Evolutionary conservation across 345 rosid species (phyloP), one percentile per base, ranked within the genome.

Genomic region (Eucalyptus tenuipes): DNA sequence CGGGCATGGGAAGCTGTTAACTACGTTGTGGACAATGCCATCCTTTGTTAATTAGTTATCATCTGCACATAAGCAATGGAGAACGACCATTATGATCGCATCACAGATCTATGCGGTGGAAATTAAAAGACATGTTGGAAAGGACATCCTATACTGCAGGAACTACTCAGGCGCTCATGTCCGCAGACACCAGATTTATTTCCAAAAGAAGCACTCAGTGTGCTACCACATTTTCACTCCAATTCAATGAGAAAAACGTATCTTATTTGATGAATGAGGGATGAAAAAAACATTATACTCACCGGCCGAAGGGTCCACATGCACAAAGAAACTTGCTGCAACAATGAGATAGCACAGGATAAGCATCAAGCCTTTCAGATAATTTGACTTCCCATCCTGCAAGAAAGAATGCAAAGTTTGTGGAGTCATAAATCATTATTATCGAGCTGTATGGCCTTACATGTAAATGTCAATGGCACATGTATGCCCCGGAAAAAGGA

Each of bases 361-460:
- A 82, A 92, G 94, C 94, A 93, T 93, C 49, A 93, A 89, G 22
- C 95, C 95, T 89, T 92, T 93, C 45, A 93, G 92, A 86, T 93
- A 92, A 91, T 93, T 93, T 52, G 95, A 90, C 16, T 91, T 92
- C 59, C 95, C 93, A 49, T 93, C 95, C 95, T 93, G 92, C 68
- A 89, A 45, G 47, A 52, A n/a, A 87, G 17, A 49, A 50, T 37
- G 42, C 59, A 87, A 87, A 33, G 64, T 22, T 10, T 48, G 24
- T 42, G 81, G 85, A 87, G 71, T 79, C 47, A 45, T 24, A 57
- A 88, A 80, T 52, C 31, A 24, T 37, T 33, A 33, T 45, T 17
- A 53, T 71, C 49, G n/a, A 45, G 44, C 85, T 31, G 29, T 40
- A 40, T 75, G 84, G 47, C 84, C 84, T 75, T 40, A 75, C 84